phyloP scores from a whole-genome alignment of 768 basidiomycete species.

The Bullera alba region DNA sequence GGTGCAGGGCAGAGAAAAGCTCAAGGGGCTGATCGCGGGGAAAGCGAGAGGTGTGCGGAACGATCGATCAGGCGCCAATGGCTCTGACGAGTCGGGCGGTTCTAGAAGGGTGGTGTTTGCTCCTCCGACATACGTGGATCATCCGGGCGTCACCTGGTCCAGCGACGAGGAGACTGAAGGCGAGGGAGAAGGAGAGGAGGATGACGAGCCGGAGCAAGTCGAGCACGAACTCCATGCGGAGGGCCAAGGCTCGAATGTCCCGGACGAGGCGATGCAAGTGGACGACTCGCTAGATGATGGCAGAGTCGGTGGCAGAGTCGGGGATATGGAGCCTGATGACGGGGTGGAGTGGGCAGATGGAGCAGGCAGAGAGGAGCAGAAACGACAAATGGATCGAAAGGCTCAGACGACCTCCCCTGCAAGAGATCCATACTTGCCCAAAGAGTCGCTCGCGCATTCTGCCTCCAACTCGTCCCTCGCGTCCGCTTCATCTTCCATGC shows the following conservation, averaged over 20 bases:
- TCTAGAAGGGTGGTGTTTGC: slow-evolving; percentile 65
- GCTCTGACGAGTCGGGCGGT: slow-evolving; percentile 13
- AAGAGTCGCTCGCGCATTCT: slow-evolving; percentile 47
- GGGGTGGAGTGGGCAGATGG: slow-evolving; percentile 83
- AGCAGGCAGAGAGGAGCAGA: slow-evolving; percentile 53
- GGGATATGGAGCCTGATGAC: slow-evolving; percentile 57
- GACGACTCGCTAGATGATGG: slow-evolving; percentile 51
- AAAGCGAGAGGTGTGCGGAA: slow-evolving; percentile 20
- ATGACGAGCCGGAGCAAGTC: slow-evolving; percentile 22
- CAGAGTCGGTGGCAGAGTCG: slow-evolving; percentile 4
- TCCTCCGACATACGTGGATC: slow-evolving; percentile 51
- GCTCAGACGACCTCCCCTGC: slow-evolving; percentile 14
- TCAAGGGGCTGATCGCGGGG: slow-evolving; percentile 21
- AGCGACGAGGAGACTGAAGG: slow-evolving; percentile 59
- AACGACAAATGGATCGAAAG: slow-evolving; percentile 19
- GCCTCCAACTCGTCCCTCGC: slow-evolving; percentile 33
- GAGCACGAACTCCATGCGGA: no score
- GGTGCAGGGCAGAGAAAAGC: slow-evolving; percentile 20
- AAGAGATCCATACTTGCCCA: neutral
- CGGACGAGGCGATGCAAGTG: no score
- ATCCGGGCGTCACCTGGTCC: slow-evolving; percentile 45
- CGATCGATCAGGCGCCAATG: slow-evolving; percentile 13
- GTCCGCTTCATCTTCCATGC: slow-evolving; percentile 29
- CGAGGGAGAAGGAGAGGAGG: slow-evolving; percentile 51
- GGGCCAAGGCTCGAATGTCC: no score